Conservation (phyloP, 192 early-diverging fungal species). For the Backusella parvicylindrica region DNA sequence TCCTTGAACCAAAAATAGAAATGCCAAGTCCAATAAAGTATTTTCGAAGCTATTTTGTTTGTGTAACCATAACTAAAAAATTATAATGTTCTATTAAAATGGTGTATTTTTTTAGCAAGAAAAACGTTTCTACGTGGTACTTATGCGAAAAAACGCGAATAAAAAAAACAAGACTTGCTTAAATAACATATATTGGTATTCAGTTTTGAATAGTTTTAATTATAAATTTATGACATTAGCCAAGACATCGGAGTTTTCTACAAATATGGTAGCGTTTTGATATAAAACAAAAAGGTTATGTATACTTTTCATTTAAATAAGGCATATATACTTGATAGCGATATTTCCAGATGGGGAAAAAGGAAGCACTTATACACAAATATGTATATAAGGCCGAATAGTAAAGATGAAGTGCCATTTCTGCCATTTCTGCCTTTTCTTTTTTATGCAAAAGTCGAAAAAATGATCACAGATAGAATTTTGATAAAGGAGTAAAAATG, state of each 20-base stretch:
- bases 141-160: neutral
- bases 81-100: neutral
- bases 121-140: neutral
- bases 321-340: neutral
- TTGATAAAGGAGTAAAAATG: neutral
- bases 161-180: neutral
- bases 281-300: neutral
- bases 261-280: neutral
- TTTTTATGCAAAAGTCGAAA: neutral
- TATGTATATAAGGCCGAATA: neutral
- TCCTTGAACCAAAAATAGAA: neutral
- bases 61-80: neutral
- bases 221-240: neutral
- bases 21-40: neutral
- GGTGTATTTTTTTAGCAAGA: neutral
- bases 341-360: neutral
- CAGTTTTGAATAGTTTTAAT: neutral
- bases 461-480: neutral
- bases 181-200: too few species aligned
- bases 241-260: neutral
- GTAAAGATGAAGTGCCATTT: neutral
- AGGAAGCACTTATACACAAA: neutral
- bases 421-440: neutral
- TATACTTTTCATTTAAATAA: neutral
- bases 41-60: neutral